Evolutionary conservation across 805 yeast species (phyloP).

Genomic region (Spathaspora sp.): DNA sequence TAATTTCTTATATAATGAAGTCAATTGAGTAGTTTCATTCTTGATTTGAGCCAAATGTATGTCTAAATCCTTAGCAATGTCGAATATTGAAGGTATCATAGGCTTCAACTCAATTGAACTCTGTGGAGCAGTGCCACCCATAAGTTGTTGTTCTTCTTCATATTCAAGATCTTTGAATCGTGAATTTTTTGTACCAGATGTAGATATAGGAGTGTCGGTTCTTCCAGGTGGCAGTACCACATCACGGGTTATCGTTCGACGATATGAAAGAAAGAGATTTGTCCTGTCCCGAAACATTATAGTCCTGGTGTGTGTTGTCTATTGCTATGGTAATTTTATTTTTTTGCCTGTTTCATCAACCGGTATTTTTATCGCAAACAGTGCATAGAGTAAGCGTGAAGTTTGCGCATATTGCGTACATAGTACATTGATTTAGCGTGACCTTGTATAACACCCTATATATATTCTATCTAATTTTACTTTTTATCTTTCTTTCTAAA

Average conservation of each 20-base stretch:
- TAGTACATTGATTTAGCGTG: no score
- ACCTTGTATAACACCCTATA: no score
- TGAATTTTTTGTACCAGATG: background rate
- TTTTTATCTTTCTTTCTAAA: constrained; percentile 27
- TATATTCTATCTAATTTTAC: no score
- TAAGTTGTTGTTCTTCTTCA: constrained; percentile 58
- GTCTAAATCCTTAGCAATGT: constrained; percentile 70
- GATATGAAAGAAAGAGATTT: constrained; percentile 81
- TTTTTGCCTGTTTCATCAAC: background rate
- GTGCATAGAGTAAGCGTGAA: no score
- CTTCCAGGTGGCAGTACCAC: background rate
- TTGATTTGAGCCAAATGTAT: constrained; percentile 52
- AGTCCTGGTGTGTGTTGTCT: background rate
- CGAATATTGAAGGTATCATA: constrained; percentile 77
- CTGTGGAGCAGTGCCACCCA: constrained; percentile 31
- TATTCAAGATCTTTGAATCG: background rate
- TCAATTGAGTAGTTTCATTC: constrained; percentile 54
- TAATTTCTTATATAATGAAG: constrained; percentile 72
- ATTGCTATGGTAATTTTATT: background rate
- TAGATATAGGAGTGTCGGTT: background rate
- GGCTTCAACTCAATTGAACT: constrained; percentile 51
- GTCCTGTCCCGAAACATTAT: constrained; percentile 91
- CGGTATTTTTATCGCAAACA: no score
- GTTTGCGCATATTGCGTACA: no score
- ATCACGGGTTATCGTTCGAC: constrained; percentile 79